Evolutionary conservation across 495 filamentous ascomycete species (phyloP).

Genomic region (Aspergillus bertholletiae): DNA sequence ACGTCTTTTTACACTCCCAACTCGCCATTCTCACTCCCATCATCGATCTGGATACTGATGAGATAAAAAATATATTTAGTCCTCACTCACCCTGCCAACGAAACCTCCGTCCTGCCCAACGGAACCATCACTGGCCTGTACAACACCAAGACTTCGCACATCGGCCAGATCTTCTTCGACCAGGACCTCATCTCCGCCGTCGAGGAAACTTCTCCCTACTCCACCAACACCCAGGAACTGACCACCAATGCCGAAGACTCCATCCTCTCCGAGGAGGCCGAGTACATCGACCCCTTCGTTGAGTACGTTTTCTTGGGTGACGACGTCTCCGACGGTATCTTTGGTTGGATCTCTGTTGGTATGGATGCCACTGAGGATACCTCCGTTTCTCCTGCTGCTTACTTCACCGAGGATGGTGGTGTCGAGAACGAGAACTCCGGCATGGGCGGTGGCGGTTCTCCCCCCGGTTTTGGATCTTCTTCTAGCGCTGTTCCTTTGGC

Average conservation of each 20-base stretch:
- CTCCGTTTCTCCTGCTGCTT: slow-evolving; percentile 27
- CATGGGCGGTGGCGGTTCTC: slow-evolving; percentile 10
- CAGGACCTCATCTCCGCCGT: slow-evolving; percentile 47
- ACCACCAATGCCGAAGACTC: slow-evolving; percentile 52
- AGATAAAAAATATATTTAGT: slow-evolving; percentile 15
- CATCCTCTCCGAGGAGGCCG: slow-evolving; percentile 46
- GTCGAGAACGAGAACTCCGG: slow-evolving; percentile 28
- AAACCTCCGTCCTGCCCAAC: slow-evolving; percentile 19
- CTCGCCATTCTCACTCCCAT: background rate
- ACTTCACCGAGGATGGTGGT: slow-evolving; percentile 32
- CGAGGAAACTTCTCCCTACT: slow-evolving; percentile 51
- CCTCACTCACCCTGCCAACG: slow-evolving; percentile 32
- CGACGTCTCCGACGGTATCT: slow-evolving; percentile 28
- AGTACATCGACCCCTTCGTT: slow-evolving; percentile 53
- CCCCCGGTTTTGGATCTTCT: slow-evolving; percentile 2
- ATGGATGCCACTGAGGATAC: slow-evolving; percentile 25
- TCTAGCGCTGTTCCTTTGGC: background rate
- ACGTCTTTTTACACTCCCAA: background rate
- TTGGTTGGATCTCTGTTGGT: slow-evolving; percentile 35
- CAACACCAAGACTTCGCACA: slow-evolving; percentile 39
- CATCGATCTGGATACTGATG: background rate
- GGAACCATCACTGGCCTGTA: slow-evolving; percentile 33
- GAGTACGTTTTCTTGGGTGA: slow-evolving; percentile 54
- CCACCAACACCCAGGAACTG: slow-evolving; percentile 48
- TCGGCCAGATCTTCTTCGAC: slow-evolving; percentile 65